These are phyloP conservation scores for Odontarrhena argentea DNA, from an alignment of 345 rosid species.

Conservation along the genomic window DNA sequence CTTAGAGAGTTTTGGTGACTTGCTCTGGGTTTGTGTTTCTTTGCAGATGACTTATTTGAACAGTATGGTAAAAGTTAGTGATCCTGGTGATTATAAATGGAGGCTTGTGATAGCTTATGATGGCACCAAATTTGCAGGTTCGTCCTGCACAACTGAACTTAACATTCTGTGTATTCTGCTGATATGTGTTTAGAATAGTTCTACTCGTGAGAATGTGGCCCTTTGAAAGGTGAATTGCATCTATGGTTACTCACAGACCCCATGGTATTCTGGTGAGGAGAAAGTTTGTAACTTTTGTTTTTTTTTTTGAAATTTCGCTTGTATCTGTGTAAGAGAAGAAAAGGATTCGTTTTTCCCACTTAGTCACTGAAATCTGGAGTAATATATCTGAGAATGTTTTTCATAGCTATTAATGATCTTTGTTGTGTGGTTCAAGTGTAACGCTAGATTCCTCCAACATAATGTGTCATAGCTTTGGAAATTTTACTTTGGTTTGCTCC, in stretches of 20 bases:
- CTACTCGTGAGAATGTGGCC: background rate
- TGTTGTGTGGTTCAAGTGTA: conserved; percentile 2
- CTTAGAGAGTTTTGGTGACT: conserved; percentile 15
- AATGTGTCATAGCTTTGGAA: conserved; percentile 16
- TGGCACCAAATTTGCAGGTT: conserved; percentile 81
- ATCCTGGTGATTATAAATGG: conserved; percentile 57
- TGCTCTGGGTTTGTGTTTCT: background rate
- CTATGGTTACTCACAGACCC: conserved; percentile 1
- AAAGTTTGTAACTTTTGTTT: background rate
- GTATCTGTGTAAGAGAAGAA: conserved; percentile 3
- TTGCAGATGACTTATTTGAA: conserved; percentile 32
- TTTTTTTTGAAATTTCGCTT: conserved; percentile 11
- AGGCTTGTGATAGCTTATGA: conserved; percentile 82
- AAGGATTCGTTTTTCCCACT: background rate
- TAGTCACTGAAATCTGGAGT: background rate
- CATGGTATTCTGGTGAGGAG: background rate
- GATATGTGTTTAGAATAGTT: background rate
- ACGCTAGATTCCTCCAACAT: conserved; percentile 4
- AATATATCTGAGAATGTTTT: background rate
- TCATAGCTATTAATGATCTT: background rate
- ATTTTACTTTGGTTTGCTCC: conserved; percentile 1
- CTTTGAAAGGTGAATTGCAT: background rate
- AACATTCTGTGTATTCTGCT: background rate
- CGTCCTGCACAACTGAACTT: background rate
- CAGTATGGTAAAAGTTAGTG: conserved; percentile 36